Evolutionary conservation across 768 basidiomycete genomes (phyloP), one percentile per base, ranked within the genome.

Genomic region (Suillus placidus): DNA sequence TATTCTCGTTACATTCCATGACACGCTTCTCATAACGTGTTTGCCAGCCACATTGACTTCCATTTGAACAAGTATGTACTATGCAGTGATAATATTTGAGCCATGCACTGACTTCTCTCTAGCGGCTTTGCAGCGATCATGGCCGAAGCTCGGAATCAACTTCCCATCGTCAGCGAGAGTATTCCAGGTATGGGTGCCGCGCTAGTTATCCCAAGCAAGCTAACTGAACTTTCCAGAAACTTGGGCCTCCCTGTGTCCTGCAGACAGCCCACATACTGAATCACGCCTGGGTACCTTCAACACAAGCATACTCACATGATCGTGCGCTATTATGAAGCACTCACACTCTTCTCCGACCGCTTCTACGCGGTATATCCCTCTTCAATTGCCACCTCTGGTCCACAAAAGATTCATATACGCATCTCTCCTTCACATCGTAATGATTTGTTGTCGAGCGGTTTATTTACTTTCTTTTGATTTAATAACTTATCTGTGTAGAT

Each of bases 101-200:
- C 56, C 26, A 30, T 61, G 16, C 26, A 0, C 57, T 74, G 43
- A 72, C 13, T 35, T 38, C 18, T 30, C 51, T 63, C 12, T 16
- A 77, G 74, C 20, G 77, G 74, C 6, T 77, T 78, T 62, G 76
- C 75, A 54, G 75, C 72, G 42, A 60, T 78, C 10, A 63, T 77
- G 66, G 76, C 74, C 0, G 75, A 76, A 67, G 69, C 73, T 0
- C 71, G 71, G 26, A 62, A 71, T 55, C 38, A 20, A 4, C 60
- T 73, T 35, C 62, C 26, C 26, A 23, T 12, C 3, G 9, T 58
- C 10, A 26, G 16, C 18, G 57, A 16, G 38, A 58, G 14, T 1
- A n/a, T 72, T 42, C 75, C 77, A 66, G 34, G 75, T 73, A 64
- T 32, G 71, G 6, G 4, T 40, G 26, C 10, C 3, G 9, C 20